Evolutionary conservation across 495 filamentous ascomycete species (phyloP), one percentile per base, ranked within the genome.

Genomic region (Neurospora pannonica): DNA sequence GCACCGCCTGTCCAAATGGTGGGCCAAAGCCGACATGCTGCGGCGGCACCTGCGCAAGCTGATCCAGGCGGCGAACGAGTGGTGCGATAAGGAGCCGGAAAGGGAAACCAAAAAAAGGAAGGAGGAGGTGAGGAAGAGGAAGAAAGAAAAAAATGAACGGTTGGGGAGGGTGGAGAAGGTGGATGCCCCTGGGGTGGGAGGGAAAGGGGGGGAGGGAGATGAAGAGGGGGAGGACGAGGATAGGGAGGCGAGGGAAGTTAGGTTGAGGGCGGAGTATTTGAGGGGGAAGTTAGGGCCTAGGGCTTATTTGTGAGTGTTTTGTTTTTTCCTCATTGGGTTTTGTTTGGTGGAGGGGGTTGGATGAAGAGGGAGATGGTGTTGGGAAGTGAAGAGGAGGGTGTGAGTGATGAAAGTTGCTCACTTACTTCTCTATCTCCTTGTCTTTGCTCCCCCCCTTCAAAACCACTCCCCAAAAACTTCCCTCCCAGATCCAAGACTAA

Each of bases 1-100:
- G 81, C 93, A 95, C 80, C 88, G 88, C 43, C 82, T 84, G 43
- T 82, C 89, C 4, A 89, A 87, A 76, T 96, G 93, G 93, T 96
- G 91, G 88, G 88, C 88, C 78, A 85, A 87, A 81, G 84, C 94
- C 62, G 87, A 88, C 42, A 86, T 89, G 74, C 82, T 96, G 62
- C 88, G 90, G 54, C 91, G 92, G 15, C 86, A 86, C 73, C 76
- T 91, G 21, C 78, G 80, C 40, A 88, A 87, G 76, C 79, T 94
- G 7, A 76, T 86, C 8, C 74, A 71, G 5, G 85, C 83, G 71
- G 67, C 89, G 36, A 78, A 85, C 36, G 54, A 34, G 0, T 70
- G 72, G 21, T 36, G 75, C 0, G 75, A 67, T 67, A 67, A 43
- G 24, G 38, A 72, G 75, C 72, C 38, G 48, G 72, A 75, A 43